These are phyloP conservation scores for Trametes coccinea DNA, from an alignment of 768 basidiomycete genomes.

Conservation along the genomic window DNA sequence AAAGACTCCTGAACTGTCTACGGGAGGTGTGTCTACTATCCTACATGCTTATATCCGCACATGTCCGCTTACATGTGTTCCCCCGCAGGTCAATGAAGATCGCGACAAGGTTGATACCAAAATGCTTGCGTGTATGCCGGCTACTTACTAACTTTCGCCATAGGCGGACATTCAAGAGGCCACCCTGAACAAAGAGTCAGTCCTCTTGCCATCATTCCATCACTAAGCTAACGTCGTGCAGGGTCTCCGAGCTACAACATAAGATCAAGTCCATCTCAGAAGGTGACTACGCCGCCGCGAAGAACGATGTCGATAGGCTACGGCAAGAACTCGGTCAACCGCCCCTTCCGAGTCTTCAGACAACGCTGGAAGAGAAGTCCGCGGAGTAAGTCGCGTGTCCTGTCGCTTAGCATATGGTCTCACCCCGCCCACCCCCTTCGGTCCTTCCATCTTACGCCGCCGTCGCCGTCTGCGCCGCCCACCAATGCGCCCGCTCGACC, in stretches of 20 bases:
- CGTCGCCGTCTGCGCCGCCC: background rate
- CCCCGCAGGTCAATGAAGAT: conserved; percentile 71
- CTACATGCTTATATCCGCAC: conserved; percentile 8
- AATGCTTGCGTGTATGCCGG: conserved; percentile 6
- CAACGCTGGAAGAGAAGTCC: conserved; percentile 70
- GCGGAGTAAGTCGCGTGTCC: conserved; percentile 44
- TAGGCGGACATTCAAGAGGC: conserved; percentile 70
- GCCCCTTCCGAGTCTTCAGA: conserved; percentile 70
- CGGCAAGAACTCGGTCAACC: conserved; percentile 76
- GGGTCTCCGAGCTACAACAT: conserved; percentile 63
- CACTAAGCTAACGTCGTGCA: conserved; percentile 28
- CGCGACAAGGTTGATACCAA: conserved; percentile 58
- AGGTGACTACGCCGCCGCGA: conserved; percentile 73
- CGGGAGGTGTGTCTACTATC: conserved; percentile 54
- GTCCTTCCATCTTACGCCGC: conserved; percentile 1
- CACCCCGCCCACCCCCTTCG: background rate
- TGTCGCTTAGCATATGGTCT: background rate
- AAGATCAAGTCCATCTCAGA: conserved; percentile 71
- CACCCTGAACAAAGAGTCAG: conserved; percentile 69
- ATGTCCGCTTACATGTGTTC: conserved; percentile 5
- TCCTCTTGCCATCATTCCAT: conserved; percentile 2
- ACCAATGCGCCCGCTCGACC: background rate
- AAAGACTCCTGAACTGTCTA: conserved; percentile 64
- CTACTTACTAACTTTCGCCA: background rate
- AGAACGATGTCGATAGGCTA: conserved; percentile 74